Evolutionary conservation across 2,329 filamentous ascomycete genomes (phyloP), one percentile per base, ranked within the genome.

Genomic region (Trichoderma sp.): DNA sequence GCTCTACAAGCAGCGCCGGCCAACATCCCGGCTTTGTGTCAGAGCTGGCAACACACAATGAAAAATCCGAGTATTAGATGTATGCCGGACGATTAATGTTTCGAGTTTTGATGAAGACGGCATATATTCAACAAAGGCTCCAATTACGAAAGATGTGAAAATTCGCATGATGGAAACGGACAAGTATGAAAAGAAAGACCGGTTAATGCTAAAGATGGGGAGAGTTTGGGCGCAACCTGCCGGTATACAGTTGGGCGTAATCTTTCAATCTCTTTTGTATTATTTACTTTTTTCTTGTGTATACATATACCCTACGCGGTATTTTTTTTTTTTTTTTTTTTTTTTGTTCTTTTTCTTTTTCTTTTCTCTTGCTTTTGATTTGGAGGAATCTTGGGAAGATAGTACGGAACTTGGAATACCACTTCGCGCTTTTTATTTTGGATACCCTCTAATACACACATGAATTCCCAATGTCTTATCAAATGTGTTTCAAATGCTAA

Each of bases 1-100:
- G 67, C 64, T 78, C 74, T 52, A 64, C 67, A 6, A 64, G 67
- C n/a, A 71, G 74, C 74, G 2, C 83, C 80, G 0, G 82, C 82
- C 0, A 76, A 73, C 2, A 73, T 80, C 0, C 80, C 80, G n/a
- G 77, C n/a, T 83, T 81, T 66, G 71, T 81, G 0, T 77, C 78
- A 0, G 84, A 84, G 66, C 69, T 87, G 29, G 68, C 82, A 3
- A 80, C 84, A 2, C 84, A 86, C 68, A 74, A 73, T 9, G 84
- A 86, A 76, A 72, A 69, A 0, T 84, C 84, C 70, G 84, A 85
- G 74, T 74, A 84, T 70, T 69, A 68, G 32, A 34, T 25, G 17
- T 65, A 67, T 35, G 4, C 22, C 19, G 3, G 35, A 57, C 32
- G 12, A 15, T n/a, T 13, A 29, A 29, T 25, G 5, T 54, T 42